Percentiles rank a stretch among this genome's conserved stretches.
phyloP scores from a whole-genome alignment of 306 rosid genomes.

The Vicia sativa region DNA sequence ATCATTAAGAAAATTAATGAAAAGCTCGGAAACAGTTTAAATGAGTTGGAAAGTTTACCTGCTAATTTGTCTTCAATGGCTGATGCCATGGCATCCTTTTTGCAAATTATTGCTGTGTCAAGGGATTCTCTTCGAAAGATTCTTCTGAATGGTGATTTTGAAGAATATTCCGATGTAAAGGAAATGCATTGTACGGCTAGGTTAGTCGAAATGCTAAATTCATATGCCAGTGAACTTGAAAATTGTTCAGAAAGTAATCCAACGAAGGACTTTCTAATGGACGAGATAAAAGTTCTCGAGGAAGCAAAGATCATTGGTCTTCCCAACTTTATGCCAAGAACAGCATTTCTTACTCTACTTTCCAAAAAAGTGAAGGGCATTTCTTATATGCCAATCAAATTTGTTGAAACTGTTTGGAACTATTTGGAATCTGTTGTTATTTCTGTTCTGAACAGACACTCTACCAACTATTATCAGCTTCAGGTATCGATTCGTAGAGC shows the following conservation, averaged over 20 bases:
- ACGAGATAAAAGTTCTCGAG: slow-evolving; percentile 42
- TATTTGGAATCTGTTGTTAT: slow-evolving; percentile 42
- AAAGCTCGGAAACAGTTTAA: slow-evolving; percentile 33
- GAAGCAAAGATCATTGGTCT: slow-evolving; percentile 51
- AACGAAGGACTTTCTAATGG: slow-evolving; percentile 19
- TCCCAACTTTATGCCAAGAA: slow-evolving; percentile 53
- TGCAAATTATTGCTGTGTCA: slow-evolving; percentile 43
- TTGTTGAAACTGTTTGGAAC: slow-evolving; percentile 48
- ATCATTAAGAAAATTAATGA: slow-evolving; percentile 49
- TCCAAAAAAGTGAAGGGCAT: slow-evolving; percentile 43
- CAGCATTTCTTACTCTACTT: slow-evolving; percentile 39
- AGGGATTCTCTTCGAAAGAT: slow-evolving; percentile 51
- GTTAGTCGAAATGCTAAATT: slow-evolving; percentile 34
- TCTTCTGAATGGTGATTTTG: slow-evolving; percentile 45
- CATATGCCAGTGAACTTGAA: not conserved
- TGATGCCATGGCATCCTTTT: slow-evolving; percentile 47
- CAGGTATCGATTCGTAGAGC: slow-evolving; percentile 34
- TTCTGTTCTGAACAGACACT: slow-evolving; percentile 33
- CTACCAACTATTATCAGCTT: slow-evolving; percentile 47
- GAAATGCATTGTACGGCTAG: slow-evolving; percentile 51
- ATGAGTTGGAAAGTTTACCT: slow-evolving; percentile 41
- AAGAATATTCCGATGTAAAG: slow-evolving; percentile 31
- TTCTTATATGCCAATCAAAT: slow-evolving; percentile 17
- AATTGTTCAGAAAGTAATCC: slow-evolving; percentile 19
- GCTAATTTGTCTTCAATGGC: slow-evolving; percentile 33